Evolutionary conservation across 2,329 filamentous ascomycete species (phyloP).

Genomic region (Aureobasidium musti): DNA sequence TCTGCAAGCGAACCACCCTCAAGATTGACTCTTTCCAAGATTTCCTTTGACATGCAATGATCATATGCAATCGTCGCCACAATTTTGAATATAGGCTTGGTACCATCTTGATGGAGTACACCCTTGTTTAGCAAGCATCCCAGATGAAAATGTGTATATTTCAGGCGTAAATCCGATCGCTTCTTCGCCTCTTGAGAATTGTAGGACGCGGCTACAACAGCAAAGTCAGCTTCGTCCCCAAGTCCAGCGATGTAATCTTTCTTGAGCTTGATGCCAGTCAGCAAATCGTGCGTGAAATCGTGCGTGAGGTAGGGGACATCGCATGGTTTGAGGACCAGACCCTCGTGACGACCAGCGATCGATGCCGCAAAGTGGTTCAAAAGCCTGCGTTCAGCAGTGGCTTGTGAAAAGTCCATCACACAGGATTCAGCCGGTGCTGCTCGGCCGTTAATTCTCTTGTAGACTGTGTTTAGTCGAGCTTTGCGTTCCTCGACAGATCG

Average conservation of each 20-base stretch:
- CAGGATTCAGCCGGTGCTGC: slow-evolving; percentile 68
- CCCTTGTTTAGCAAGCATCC: slow-evolving; percentile 73
- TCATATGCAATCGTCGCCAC: slow-evolving; percentile 57
- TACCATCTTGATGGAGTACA: slow-evolving; percentile 54
- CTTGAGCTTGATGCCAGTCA: slow-evolving; percentile 74
- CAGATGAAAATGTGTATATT: slow-evolving; percentile 80
- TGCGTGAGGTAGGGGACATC: slow-evolving; percentile 72
- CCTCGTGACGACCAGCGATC: slow-evolving; percentile 70
- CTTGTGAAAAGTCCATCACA: slow-evolving; percentile 64
- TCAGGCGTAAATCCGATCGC: slow-evolving; percentile 44
- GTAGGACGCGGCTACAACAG: slow-evolving; percentile 73
- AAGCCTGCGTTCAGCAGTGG: slow-evolving; percentile 57
- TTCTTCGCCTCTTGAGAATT: slow-evolving; percentile 62
- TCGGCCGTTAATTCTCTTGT: slow-evolving; percentile 59
- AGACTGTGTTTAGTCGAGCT: slow-evolving; percentile 59
- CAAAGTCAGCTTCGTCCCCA: slow-evolving; percentile 82
- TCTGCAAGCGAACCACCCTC: slow-evolving; percentile 45
- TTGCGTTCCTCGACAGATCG: slow-evolving; percentile 62
- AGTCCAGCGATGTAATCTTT: slow-evolving; percentile 78
- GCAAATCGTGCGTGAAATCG: neutral
- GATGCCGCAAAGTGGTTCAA: slow-evolving; percentile 66
- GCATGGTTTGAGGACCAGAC: slow-evolving; percentile 74
- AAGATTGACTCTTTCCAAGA: slow-evolving; percentile 49
- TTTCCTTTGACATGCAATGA: slow-evolving; percentile 50
- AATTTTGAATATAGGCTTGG: slow-evolving; percentile 64